phyloP scores from a whole-genome alignment of 1,139 yeast species.

The Yamadazyma kanchanaburiensis region DNA sequence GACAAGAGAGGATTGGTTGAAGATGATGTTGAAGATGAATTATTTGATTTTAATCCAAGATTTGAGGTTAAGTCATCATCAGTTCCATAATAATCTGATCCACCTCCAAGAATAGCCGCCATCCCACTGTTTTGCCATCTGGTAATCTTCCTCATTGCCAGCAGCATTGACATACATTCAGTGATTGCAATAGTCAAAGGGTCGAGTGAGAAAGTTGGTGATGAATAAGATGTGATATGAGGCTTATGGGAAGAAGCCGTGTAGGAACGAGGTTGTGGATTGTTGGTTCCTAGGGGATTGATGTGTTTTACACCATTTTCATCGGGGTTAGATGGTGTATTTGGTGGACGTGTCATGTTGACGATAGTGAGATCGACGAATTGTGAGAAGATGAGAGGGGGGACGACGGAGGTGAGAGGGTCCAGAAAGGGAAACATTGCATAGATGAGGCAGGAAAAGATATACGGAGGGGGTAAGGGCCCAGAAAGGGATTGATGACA shows the following conservation, averaged over 20 bases:
- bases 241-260: background rate
- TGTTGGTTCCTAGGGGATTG: background rate
- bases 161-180: constrained; percentile 82
- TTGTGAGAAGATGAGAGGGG: too few relatives aligned
- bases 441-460: too few relatives aligned
- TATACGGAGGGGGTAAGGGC: too few relatives aligned
- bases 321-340: too few relatives aligned
- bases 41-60: constrained; percentile 21
- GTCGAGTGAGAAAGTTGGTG: constrained; percentile 55
- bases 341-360: too few relatives aligned
- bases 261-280: background rate
- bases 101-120: constrained; percentile 72
- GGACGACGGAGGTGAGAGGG: too few relatives aligned
- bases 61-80: constrained; percentile 33
- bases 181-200: constrained; percentile 82
- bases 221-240: background rate
- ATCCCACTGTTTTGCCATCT: constrained; percentile 85
- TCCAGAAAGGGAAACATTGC: too few relatives aligned
- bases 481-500: too few relatives aligned
- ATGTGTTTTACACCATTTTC: background rate
- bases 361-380: too few relatives aligned
- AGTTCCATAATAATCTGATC: constrained; percentile 29
- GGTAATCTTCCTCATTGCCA: constrained; percentile 87
- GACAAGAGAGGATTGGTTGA: constrained; percentile 68
- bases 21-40: constrained; percentile 24